A percentile compares a stretch with the other conserved stretches of the same genome.
Conservation (phyloP, 176 grass and related monocot species). For the Poa pratensis region DNA sequence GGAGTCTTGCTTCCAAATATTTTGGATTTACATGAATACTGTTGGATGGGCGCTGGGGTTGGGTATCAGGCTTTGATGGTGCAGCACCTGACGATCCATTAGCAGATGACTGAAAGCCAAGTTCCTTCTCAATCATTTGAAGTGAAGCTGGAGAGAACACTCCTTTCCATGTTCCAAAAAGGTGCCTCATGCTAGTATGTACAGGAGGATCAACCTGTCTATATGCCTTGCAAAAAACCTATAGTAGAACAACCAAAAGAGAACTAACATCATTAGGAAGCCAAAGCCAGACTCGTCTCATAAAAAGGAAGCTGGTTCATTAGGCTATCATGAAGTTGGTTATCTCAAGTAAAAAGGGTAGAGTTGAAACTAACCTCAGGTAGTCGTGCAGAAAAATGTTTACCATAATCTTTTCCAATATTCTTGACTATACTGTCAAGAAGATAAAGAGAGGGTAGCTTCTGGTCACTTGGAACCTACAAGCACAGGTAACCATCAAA, state of each 20-base stretch:
- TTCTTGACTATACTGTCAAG: slow-evolving; percentile 99
- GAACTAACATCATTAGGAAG: slow-evolving; percentile 31
- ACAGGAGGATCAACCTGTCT: slow-evolving; percentile 83
- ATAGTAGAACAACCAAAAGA: slow-evolving; percentile 8
- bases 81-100: slow-evolving; percentile 66
- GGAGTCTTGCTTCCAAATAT: slow-evolving; percentile 91
- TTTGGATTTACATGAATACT: slow-evolving; percentile 99
- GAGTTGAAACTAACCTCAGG: slow-evolving; percentile 63
- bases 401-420: slow-evolving; percentile 95
- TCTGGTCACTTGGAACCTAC: slow-evolving; percentile 92
- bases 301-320: slow-evolving; percentile 18
- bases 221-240: slow-evolving; percentile 99
- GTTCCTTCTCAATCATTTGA: slow-evolving; percentile 90
- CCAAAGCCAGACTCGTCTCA: slow-evolving; percentile 17
- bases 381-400: slow-evolving; percentile 83
- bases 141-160: slow-evolving; percentile 77
- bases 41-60: slow-evolving; percentile 64
- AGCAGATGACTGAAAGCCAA: slow-evolving; percentile 70
- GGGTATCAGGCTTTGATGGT: slow-evolving; percentile 64
- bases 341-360: slow-evolving; percentile 21
- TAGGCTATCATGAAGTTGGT: slow-evolving; percentile 12
- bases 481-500: slow-evolving; percentile 47
- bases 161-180: slow-evolving; percentile 99
- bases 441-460: slow-evolving; percentile 93
- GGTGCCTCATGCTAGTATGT: slow-evolving; percentile 96